phyloP scores from a whole-genome alignment of 202 grass and related monocot species.

The Panicum virgatum region DNA sequence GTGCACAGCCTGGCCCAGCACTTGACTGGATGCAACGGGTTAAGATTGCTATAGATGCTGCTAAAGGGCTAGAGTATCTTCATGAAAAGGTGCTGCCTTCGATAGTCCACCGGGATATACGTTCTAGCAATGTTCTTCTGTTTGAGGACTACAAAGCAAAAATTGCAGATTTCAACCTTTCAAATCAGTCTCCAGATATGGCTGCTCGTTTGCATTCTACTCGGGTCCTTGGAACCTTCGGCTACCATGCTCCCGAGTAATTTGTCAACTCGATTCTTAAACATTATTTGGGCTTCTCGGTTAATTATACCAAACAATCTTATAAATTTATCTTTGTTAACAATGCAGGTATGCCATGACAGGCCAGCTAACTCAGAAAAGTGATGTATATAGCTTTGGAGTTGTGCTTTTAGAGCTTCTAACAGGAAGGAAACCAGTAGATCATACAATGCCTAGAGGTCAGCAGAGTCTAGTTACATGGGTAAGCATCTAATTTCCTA shows the following conservation, averaged over 20 bases:
- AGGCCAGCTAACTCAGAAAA: constrained; percentile 93
- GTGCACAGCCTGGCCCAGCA: constrained; percentile 84
- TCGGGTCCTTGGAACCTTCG: constrained; percentile 87
- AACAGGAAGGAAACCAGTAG: constrained; percentile 91
- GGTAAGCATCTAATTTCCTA: constrained; percentile 52
- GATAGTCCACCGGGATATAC: constrained; percentile 83
- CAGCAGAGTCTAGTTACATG: constrained; percentile 98
- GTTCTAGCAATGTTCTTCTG: constrained; percentile 86
- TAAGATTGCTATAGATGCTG: constrained; percentile 83
- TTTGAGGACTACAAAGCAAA: constrained; percentile 86
- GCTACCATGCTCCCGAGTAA: constrained; percentile 96
- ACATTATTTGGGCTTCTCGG: background rate
- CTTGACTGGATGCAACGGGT: constrained; percentile 86
- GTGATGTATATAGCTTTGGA: constrained; percentile 96
- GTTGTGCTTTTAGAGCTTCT: constrained; percentile 97
- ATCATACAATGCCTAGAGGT: constrained; percentile 96
- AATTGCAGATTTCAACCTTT: constrained; percentile 89
- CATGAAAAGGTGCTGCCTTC: constrained; percentile 88
- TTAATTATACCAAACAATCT: constrained; percentile 12
- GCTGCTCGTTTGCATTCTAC: constrained; percentile 93
- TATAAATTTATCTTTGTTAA: background rate
- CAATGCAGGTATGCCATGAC: constrained; percentile 92
- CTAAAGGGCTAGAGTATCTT: constrained; percentile 92
- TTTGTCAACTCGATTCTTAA: constrained; percentile 34
- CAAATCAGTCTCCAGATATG: constrained; percentile 89